Base-by-base conservation (phyloP, 306 rosid genomes). In the Vicia sativa region DNA sequence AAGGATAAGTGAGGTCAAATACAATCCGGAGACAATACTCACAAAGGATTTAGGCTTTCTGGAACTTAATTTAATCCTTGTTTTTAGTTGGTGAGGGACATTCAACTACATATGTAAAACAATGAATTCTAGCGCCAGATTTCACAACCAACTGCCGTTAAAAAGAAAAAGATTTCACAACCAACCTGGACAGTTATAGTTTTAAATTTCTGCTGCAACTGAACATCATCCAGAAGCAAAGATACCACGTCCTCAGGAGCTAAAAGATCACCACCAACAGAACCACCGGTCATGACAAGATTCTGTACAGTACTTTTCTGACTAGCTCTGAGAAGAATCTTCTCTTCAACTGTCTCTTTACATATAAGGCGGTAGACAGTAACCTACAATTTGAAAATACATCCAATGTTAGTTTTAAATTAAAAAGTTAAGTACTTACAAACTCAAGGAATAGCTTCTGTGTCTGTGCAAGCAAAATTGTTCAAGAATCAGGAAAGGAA, bases 241-340 rank as follows among this genome's bases (percentile, higher is more conserved):
- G 99, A 93, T 41, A 93, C 95, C 9, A 93, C 97, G 74, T 93
- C 99, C 84, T 93, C 99, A 4, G 99, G 97, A 73, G 95, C 99
- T 91, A 93, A 71, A 69, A 93, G 82, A 75, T 93, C 99, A 67
- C 97, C 97, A 70, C 89, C 97, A 68, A 90, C 95, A 82, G 95
- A 96, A 65, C 99, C 99, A 64, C 99, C 99, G 1, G 92, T 90
- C 97, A 93, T 93, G 70, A 93, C 97, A 74, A 93, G 99, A 87
- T 93, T 92, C 80, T 93, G 99, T 44, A 93, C 99, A 45, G 99
- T 88, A 64, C 86, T 93, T 87, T 93, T 93, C 78, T 93, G 99
- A 77, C 95, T 87, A 31, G 99, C 99, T 84, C 97, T 84, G 31
- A 81, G 95, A 79, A 93, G 92, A 84, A 93, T 93, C 83, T 93